Percentiles rank a stretch among this genome's conserved stretches.
Evolutionary conservation across 495 filamentous ascomycete species (phyloP).

Genomic region (Lophiostoma macrostomum): DNA sequence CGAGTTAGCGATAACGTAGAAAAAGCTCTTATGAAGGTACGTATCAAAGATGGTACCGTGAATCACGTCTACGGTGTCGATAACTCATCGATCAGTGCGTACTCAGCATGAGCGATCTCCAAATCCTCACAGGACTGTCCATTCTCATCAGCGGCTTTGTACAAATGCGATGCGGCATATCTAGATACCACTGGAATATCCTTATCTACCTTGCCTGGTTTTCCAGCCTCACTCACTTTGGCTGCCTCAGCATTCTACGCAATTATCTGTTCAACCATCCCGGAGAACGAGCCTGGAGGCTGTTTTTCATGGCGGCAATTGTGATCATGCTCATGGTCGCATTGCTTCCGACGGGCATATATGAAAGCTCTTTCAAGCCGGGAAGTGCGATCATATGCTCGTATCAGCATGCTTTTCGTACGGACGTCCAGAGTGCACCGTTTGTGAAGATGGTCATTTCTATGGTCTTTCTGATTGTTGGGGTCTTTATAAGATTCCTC

Average conservation of each 20-base stretch:
- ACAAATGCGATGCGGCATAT: slow-evolving; percentile 9
- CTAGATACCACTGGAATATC: slow-evolving; percentile 12
- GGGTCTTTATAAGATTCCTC: not conserved
- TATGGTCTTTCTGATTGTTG: not conserved
- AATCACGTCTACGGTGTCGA: too few relatives aligned
- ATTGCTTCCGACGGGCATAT: slow-evolving; percentile 1
- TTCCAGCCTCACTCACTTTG: slow-evolving; percentile 2
- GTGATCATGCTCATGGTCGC: not conserved
- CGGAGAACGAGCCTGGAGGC: not conserved
- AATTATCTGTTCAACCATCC: slow-evolving; percentile 1
- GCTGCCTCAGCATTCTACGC: slow-evolving; percentile 2
- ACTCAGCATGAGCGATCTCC: slow-evolving; percentile 3
- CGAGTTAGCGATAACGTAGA: too few relatives aligned
- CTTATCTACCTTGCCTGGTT: slow-evolving; percentile 2
- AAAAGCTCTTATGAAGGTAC: too few relatives aligned
- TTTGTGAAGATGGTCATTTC: slow-evolving; percentile 1
- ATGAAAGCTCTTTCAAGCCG: too few relatives aligned
- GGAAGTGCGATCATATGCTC: too few relatives aligned
- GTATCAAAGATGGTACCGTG: too few relatives aligned
- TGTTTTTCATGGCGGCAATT: not conserved
- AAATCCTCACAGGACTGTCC: slow-evolving; percentile 11
- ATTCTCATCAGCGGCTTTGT: slow-evolving; percentile 8
- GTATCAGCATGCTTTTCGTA: too few relatives aligned
- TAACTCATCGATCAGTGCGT: too few relatives aligned
- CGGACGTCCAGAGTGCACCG: too few relatives aligned